phyloP scores from a whole-genome alignment of 2,329 filamentous ascomycete genomes.

The Decorospora gaudefroyi region DNA sequence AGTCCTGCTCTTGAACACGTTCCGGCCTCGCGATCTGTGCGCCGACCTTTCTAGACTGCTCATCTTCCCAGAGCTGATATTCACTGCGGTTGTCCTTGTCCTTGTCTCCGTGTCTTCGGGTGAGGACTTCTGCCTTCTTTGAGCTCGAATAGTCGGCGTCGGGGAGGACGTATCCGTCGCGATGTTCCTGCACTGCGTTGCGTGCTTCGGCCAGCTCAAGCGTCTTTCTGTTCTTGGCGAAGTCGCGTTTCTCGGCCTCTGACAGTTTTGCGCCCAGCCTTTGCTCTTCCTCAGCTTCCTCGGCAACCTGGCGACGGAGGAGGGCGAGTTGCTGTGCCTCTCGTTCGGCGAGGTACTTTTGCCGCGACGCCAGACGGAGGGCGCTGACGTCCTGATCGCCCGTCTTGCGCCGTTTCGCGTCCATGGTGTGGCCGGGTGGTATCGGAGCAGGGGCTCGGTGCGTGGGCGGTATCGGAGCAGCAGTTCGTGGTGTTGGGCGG shows the following conservation, averaged over 20 bases:
- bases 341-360: conserved; percentile 92
- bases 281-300: conserved; percentile 78
- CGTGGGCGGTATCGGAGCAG: too few species aligned
- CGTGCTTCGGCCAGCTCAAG: conserved; percentile 82
- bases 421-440: too few species aligned
- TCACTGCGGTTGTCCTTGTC: conserved; percentile 92
- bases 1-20: conserved; percentile 77
- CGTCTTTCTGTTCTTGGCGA: conserved; percentile 80
- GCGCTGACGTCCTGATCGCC: conserved; percentile 62
- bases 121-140: conserved; percentile 89
- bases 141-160: conserved; percentile 86
- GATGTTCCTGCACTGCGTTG: conserved; percentile 84
- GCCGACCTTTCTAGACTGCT: conserved; percentile 85
- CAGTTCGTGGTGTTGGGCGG: background rate
- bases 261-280: conserved; percentile 72
- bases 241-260: conserved; percentile 78
- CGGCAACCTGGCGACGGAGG: conserved; percentile 85
- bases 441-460: too few species aligned
- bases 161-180: conserved; percentile 89
- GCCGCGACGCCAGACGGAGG: conserved; percentile 79
- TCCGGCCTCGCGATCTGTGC: conserved; percentile 62
- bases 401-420: conserved; percentile 37
- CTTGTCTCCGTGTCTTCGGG: conserved; percentile 82
- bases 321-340: conserved; percentile 83
- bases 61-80: conserved; percentile 93